Conservation (phyloP, 2,329 filamentous ascomycete species). For the Apiospora saccharicola region DNA sequence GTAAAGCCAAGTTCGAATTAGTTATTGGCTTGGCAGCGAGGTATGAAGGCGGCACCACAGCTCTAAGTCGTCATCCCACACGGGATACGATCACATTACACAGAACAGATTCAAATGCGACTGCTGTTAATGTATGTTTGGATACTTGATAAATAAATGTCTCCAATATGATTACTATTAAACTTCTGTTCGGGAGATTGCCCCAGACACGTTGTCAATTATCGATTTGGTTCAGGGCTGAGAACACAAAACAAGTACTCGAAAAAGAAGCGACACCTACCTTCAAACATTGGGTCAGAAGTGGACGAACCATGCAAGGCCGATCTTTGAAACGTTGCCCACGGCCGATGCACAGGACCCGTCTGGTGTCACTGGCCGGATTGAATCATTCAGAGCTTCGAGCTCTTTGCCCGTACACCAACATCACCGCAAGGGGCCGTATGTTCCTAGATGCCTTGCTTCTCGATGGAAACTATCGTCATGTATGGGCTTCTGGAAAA, state of each 20-base stretch:
- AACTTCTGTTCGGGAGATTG: not conserved
- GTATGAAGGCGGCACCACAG: not conserved
- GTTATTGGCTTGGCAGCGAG: not conserved
- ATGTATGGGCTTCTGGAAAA: not conserved
- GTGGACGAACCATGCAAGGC: constrained; percentile 18
- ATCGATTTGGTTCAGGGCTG: not conserved
- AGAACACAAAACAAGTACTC: not conserved
- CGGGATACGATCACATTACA: constrained; percentile 1
- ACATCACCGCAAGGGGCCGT: not conserved
- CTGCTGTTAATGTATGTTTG: not conserved
- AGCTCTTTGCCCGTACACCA: not conserved
- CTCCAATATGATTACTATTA: not conserved
- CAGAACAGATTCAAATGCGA: not conserved
- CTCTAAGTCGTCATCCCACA: not conserved
- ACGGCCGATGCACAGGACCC: not conserved
- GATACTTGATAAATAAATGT: not conserved
- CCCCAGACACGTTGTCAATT: not conserved
- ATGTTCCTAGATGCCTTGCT: not conserved
- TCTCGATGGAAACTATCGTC: not conserved
- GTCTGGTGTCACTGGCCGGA: not conserved
- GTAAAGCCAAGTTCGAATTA: not conserved
- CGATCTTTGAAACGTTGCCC: not conserved
- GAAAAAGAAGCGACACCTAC: not conserved
- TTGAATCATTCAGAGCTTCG: not conserved
- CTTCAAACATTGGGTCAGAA: not conserved